Evolutionary conservation across 495 filamentous ascomycete genomes (phyloP), one percentile per base, ranked within the genome.

Genomic region (Entonaema liquescens): DNA sequence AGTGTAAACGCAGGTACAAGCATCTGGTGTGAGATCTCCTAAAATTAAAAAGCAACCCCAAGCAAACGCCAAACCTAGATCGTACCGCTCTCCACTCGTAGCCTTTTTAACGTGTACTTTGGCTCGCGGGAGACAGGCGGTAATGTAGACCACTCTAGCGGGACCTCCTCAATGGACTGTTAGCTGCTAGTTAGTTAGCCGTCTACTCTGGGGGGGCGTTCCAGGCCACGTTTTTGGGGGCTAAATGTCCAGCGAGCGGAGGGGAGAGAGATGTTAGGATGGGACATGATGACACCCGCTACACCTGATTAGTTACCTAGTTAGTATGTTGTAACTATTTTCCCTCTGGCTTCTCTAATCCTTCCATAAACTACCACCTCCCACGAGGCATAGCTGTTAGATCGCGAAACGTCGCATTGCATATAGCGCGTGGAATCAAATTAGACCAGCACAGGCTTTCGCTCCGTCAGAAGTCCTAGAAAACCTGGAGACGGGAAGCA

Each of bases 331-430:
- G 31, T 33, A 33, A 33, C 11, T 33, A 33, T 49, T 47, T 70
- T 60, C 61, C 21, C 54, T 56, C 35, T 57, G 55, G 38, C 55
- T 49, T 65, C 68, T 26, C 23, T 26, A 13, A 59, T 61, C 61
- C 61, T 70, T 55, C 62, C 25, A 15, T 8, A 47, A 23, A 13
- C 42, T 23, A 47, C 42, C 17, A 23, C 42, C 35, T 44, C 5
- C 42, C 53, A 33, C 19, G n/a, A 28, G 23, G 26, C 19, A 17
- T 25, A 33, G 40, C 1, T 58, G 60, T 52, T 59, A 71, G 62
- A 71, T 67, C 50, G 62, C 40, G 50, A 59, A 42, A 53, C 62
- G 68, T 71, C 56, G 57, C 62, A 71, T 66, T 36, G 67, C 57
- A 59, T 59, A 17, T 17, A 17, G 42, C 4, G 42, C 42, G 8